Base-by-base conservation (phyloP, 495 filamentous ascomycete species). In the Xylaria bambusicola region DNA sequence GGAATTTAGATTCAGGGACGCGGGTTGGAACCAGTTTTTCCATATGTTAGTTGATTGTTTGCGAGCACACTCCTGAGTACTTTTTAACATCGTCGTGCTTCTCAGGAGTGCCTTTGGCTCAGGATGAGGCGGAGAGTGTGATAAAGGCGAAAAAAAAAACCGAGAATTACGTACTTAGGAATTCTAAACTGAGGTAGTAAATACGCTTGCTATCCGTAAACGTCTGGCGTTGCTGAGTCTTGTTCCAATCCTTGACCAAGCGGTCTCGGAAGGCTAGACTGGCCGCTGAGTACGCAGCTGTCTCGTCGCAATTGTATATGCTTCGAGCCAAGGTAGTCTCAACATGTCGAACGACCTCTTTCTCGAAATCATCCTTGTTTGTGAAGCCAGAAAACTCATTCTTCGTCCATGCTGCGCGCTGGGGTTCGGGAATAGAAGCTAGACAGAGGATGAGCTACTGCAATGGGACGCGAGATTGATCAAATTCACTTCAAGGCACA, bases 291-390 rank as follows among this genome's bases (percentile, higher is more conserved):
- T 98, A 98, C 12, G 93, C 91, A 45, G 93, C 95, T 70, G 84
- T 69, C 73, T 98, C 95, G 80, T 98, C 94, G 78, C 95, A 98
- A 76, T 98, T 98, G 83, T 90, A 98, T 71, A 98, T 84, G 62
- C 92, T 96, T 15, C 94, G 91, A 62, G 95, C 94, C 56, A 98
- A 82, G 2, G 94, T 97, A 3, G 95, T 98, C 73, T 98, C 95
- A 67, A 98, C 87, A 79, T 98, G 94, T 45, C 88, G 88, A 51
- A 98, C 91, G 44, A 94, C 80, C 67, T 96, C 92, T 66, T 77
- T 82, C 84, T 93, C 73, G 63, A 84, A 83, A 18, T 77, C 80
- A 42, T 82, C 81, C 68, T 92, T 90, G 66, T 82, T 84, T 54
- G 76, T 84, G 75, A 98, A 97, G 57, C 84, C 85, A 50, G 78